Evolutionary conservation across 805 yeast species (phyloP).

Genomic region (Kodamaea laetipori): DNA sequence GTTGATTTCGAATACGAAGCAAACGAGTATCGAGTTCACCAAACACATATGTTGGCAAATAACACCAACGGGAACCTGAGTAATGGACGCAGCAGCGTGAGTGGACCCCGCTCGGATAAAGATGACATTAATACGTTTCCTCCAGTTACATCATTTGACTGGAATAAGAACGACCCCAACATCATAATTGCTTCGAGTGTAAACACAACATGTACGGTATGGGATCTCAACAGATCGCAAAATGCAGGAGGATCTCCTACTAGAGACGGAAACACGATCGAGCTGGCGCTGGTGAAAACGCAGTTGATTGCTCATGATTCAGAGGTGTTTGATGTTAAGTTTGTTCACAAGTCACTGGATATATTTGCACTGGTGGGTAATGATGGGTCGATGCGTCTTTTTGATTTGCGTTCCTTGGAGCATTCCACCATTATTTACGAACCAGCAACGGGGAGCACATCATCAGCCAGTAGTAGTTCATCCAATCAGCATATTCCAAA

Average conservation of each 20-base stretch:
- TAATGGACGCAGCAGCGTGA: constrained; percentile 31
- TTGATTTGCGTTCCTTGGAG: constrained; percentile 84
- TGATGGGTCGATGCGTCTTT: constrained; percentile 91
- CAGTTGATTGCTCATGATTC: constrained; percentile 96
- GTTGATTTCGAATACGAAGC: constrained; percentile 49
- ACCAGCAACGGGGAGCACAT: constrained; percentile 36
- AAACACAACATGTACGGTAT: constrained; percentile 95
- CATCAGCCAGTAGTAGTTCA: constrained; percentile 6
- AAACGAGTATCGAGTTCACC: constrained; percentile 38
- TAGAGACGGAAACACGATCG: constrained; percentile 17
- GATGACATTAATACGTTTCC: constrained; percentile 60
- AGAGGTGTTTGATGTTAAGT: constrained; percentile 91
- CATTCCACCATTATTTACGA: constrained; percentile 95
- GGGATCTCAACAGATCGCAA: constrained; percentile 66
- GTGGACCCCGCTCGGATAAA: constrained; percentile 34
- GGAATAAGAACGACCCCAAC: constrained; percentile 76
- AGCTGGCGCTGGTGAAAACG: constrained; percentile 74
- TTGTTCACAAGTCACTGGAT: constrained; percentile 69
- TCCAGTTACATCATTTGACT: constrained; percentile 92
- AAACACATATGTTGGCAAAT: constrained; percentile 43
- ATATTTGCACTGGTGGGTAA: constrained; percentile 92
- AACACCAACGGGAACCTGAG: constrained; percentile 30
- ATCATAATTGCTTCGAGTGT: constrained; percentile 81
- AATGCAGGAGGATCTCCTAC: constrained; percentile 4
- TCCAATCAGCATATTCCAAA: constrained; percentile 2